Evolutionary conservation across 2,329 filamentous ascomycete species (phyloP).

Genomic region (Capronia americana): DNA sequence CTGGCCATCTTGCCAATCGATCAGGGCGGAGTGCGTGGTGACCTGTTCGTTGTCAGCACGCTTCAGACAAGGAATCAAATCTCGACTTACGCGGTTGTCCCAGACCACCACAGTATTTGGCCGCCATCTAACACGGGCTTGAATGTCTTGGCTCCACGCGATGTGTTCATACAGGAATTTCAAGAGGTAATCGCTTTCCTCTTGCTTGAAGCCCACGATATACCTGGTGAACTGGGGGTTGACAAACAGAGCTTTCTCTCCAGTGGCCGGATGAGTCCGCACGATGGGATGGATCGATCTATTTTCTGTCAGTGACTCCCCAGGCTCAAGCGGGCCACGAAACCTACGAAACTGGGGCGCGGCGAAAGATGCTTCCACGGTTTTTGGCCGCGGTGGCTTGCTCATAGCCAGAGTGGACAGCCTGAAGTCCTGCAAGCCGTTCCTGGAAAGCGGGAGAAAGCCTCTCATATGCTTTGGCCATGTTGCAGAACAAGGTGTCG

Average conservation of each 20-base stretch:
- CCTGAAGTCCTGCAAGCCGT: conserved; percentile 78
- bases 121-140: conserved; percentile 56
- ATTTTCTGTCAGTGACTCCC: conserved; percentile 4
- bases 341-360: conserved; percentile 50
- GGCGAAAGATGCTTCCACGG: conserved; percentile 50
- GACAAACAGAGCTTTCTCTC: conserved; percentile 56
- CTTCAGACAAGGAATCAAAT: conserved; percentile 41
- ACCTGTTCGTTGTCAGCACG: conserved; percentile 42
- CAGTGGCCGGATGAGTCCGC: conserved; percentile 57
- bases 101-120: conserved; percentile 55
- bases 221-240: conserved; percentile 58
- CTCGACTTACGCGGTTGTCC: conserved; percentile 35
- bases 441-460: conserved; percentile 80
- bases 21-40: conserved; percentile 54
- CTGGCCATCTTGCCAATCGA: conserved; percentile 60
- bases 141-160: conserved; percentile 55
- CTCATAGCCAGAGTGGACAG: conserved; percentile 78
- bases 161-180: conserved; percentile 59
- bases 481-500: conserved; percentile 82
- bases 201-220: conserved; percentile 56
- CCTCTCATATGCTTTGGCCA: conserved; percentile 79
- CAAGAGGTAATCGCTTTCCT: conserved; percentile 53
- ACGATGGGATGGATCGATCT: conserved; percentile 52
- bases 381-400: conserved; percentile 72
- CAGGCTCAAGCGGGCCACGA: too few species aligned